Base-by-base conservation (phyloP, 2,329 filamentous ascomycete species). In the Chrysosporium queenslandicum region DNA sequence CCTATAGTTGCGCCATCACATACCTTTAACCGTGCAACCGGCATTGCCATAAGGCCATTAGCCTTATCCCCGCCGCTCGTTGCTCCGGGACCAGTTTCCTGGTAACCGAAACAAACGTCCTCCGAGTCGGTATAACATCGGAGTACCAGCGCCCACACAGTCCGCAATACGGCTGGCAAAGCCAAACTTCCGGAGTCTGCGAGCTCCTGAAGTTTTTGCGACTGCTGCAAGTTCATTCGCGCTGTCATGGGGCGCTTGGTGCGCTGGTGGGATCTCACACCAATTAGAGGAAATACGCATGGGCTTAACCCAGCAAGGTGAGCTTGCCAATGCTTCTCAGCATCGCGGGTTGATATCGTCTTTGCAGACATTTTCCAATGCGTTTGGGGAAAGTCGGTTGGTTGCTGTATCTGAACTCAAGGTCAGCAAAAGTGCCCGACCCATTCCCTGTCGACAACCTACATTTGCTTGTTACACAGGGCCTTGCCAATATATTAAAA, bases 81-180 rank as follows among this genome's bases (percentile, higher is more conserved):
- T 46, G 53, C 58, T 23, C 36, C 53, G 21, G 55, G 18, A 32
- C 61, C 61, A 43, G 64, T 56, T 51, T 66, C 59, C 54, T 69
- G 63, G 50, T 67, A 69, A 21, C 72, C 74, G 60, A 76, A 77
- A 21, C 71, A 65, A 6, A 76, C 69, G 56, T 76, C 71, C 46
- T 74, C 67, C 14, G 68, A 68, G 1, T 66, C 69, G n/a, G 72
- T 71, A 56, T 75, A 75, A 42, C 66, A 68, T 36, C 70, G 64
- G 5, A 76, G 59, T 1, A 75, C 62, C 37, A 76, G 55, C 1
- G 67, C 72, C 74, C 73, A 76, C 7, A 72, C 69, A 9, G 71
- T 67, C 27, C 69, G 66, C 46, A 76, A 53, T 23, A 65, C 25
- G 9, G 43, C 23, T 3, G 52, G 48, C 29, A 58, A 34, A 3